Base-by-base conservation (phyloP, 2,329 filamentous ascomycete genomes). In the Xylariaceae sp. region DNA sequence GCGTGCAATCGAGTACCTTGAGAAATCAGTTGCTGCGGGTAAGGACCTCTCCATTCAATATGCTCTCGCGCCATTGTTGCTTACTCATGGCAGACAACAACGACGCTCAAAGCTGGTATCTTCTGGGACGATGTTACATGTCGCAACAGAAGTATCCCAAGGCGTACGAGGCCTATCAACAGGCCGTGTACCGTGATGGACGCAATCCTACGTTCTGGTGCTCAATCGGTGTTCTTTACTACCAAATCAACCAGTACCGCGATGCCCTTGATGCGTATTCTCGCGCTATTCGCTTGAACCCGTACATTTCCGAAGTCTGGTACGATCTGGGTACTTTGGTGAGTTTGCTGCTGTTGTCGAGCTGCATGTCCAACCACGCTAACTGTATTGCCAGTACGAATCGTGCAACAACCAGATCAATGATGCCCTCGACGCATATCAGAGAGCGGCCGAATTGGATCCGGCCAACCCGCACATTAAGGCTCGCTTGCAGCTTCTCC, bases 131-230 rank as follows among this genome's bases (percentile, higher is more conserved):
- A 68, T 97, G 94, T 79, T 99, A 97, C 80, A 97, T 99, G 94
- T 95, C 93, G 66, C 93, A 97, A 76, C 91, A 96, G 74, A 97
- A 97, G 74, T 97, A 97, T 69, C 93, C 93, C 70, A 97, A 97
- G 74, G 94, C 94, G 0, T 97, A 97, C 69, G 94, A 99, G 73
- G 93, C 94, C 4, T 97, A 97, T 74, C 94, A 99, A 73, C 94
- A 99, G 78, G 94, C 94, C 2, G 94, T 99, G 45, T 99, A 99
- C 73, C 91, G 94, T 59, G 94, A 99, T 73, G 94, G 94, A 39
- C 88, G 94, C 67, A 97, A 97, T 73, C 94, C 94, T 15, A 97
- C 94, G 1, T 99, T 97, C 79, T 99, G 94, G 94, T 97, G 94
- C 79, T 97, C 93, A 8, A 99, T 99, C 72, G 94, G 94, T 73